phyloP scores from a whole-genome alignment of 495 filamentous ascomycete species.

The Tuber melanosporum region DNA sequence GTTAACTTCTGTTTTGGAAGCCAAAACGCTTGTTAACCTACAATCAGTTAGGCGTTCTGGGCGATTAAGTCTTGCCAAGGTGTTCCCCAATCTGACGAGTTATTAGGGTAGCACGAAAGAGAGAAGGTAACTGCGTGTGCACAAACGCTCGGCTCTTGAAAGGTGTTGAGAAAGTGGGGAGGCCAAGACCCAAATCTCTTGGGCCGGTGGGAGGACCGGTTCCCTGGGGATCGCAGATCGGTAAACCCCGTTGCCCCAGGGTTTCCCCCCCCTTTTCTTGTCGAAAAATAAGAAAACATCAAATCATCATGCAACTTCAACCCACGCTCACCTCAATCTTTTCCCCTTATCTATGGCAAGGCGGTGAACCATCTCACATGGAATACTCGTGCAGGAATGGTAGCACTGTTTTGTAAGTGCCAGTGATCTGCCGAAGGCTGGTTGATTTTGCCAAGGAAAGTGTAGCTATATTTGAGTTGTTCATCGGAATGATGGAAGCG shows the following conservation, averaged over 20 bases:
- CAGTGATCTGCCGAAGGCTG: not conserved
- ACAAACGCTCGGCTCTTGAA: not conserved
- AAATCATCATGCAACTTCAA: slow-evolving; percentile 2
- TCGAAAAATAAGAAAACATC: not conserved
- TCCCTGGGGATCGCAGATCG: not conserved
- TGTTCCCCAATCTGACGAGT: not conserved
- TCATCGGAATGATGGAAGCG: not conserved
- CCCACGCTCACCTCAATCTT: not conserved
- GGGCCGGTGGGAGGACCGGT: not conserved
- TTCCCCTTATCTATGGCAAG: not conserved
- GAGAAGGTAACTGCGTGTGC: not conserved
- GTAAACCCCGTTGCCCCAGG: not conserved
- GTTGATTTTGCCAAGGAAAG: not conserved
- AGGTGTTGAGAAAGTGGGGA: not conserved
- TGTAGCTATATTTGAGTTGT: not conserved
- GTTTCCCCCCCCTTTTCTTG: not conserved
- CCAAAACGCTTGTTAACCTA: not conserved
- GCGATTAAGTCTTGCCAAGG: not conserved
- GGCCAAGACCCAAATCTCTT: not conserved
- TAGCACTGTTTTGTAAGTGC: not conserved
- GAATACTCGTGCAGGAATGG: not conserved
- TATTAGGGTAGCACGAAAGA: not conserved
- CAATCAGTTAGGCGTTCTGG: not conserved
- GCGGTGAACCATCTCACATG: not conserved
- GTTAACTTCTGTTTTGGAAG: not conserved